Evolutionary conservation across 208 protist species (phyloP).

Genomic region (Leishmania guyanensis): DNA sequence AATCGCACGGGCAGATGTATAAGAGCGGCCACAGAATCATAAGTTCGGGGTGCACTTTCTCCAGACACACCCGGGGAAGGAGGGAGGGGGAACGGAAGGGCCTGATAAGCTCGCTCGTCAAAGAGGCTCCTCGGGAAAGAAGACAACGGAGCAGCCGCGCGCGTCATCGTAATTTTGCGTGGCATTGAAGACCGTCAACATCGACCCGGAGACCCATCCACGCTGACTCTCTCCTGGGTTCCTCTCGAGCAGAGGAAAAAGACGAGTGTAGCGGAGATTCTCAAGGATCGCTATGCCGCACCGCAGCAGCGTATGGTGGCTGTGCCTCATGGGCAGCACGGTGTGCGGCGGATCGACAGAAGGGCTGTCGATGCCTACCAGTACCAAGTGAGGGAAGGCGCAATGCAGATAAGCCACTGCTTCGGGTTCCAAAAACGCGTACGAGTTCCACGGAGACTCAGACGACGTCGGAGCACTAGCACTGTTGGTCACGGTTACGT

Average conservation of each 20-base stretch:
- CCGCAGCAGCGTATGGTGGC: slow-evolving; percentile 53
- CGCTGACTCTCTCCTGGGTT: neutral
- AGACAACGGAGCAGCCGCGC: slow-evolving; percentile 63
- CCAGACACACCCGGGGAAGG: neutral
- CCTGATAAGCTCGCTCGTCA: neutral
- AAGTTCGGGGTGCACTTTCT: neutral
- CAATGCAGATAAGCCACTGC: slow-evolving; percentile 50
- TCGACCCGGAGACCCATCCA: slow-evolving; percentile 32
- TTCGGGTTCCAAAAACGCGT: slow-evolving; percentile 48
- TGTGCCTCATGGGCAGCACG: slow-evolving; percentile 41
- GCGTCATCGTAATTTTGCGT: slow-evolving; percentile 53
- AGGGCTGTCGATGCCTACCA: slow-evolving; percentile 71
- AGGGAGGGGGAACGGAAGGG: no score
- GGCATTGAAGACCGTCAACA: slow-evolving; percentile 58
- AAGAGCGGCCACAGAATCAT: neutral
- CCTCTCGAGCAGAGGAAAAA: slow-evolving; percentile 35
- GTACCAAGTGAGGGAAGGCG: slow-evolving; percentile 54
- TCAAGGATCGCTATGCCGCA: slow-evolving; percentile 74
- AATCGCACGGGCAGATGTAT: neutral
- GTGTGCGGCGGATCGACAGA: slow-evolving; percentile 56
- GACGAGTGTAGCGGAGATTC: slow-evolving; percentile 46
- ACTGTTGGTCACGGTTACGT: neutral
- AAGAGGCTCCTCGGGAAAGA: slow-evolving; percentile 37
- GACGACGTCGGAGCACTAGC: neutral
- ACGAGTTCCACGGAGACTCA: slow-evolving; percentile 29